Evolutionary conservation across 108 stramenopile genomes (phyloP), one percentile per base, ranked within the genome.

Genomic region (Cyclotella choctawhatcheeana): DNA sequence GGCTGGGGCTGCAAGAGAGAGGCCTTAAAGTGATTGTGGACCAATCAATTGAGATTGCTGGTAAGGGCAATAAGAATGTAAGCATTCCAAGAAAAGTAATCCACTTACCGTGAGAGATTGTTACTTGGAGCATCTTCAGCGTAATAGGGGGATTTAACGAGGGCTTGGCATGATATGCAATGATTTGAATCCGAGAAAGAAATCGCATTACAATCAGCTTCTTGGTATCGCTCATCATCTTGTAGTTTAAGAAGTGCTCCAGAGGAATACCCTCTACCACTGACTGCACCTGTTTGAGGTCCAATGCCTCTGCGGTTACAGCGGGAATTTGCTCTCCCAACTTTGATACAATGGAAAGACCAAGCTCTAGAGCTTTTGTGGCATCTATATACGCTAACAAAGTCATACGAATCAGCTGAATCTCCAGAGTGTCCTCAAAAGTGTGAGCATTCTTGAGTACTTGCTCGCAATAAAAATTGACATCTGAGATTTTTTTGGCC

Each of bases 371-470:
- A 7, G 66, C 67, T 31, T 68, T 63, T 14, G 2, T 5, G 16
- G 45, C 35, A 2, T 48, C 24, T 31, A 18, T 7, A 29, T 67
- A 48, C 1, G 5, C 10, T 3, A 68, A 66, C 0, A 33, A 47
- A n/a, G 47, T 14, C 0, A 68, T 31, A 6, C 31, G 4, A 12
- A 60, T 30, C 0, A 18, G 60, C 1, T 60, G 26, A 0, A 30
- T 53, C 16, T 62, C 29, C 3, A 67, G 37, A 33, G 59, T 75
- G 25, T 75, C 74, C 24, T 59, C 51, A 52, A 69, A 69, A 30
- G 53, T 69, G 0, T 16, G 17, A 0, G 67, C 74, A 60, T 50
- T 22, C 7, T 16, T 8, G 5, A 51, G 2, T 0, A 75, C 34
- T 75, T 75, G 67, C 6, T 27, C 18, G 8, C 48, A 60, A 7